Conservation (phyloP, 192 early-diverging fungal species). For the Blastocladiella britannica region DNA sequence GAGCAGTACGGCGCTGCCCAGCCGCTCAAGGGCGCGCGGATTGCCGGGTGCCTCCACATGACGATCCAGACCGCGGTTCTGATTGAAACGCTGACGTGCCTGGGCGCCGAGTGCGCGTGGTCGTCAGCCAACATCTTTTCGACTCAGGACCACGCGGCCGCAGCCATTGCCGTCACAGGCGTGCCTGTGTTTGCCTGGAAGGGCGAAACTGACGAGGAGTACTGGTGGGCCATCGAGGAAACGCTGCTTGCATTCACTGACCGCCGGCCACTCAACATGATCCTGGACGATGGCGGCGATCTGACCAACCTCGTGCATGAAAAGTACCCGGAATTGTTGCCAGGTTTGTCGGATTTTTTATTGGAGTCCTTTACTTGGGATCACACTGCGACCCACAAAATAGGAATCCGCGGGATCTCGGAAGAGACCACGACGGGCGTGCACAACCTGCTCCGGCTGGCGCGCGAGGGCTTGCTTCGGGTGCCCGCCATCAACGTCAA, state of each 20-base stretch:
- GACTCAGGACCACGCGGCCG: constrained; percentile 96
- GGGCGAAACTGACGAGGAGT: constrained; percentile 99
- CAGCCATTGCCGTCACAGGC: constrained; percentile 87
- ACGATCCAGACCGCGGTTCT: constrained; percentile 97
- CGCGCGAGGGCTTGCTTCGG: constrained; percentile 87
- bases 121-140: constrained; percentile 86
- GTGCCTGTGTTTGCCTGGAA: constrained; percentile 98
- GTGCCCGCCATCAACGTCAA: constrained; percentile 99
- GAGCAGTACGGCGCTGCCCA: constrained; percentile 73
- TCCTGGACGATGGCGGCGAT: constrained; percentile 98
- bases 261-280: constrained; percentile 87
- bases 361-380: too few relatives aligned
- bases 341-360: constrained; percentile 12
- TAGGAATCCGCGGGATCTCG: constrained; percentile 83
- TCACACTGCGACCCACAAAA: constrained; percentile 5
- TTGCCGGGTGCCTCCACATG: constrained; percentile 98
- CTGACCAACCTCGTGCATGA: constrained; percentile 90
- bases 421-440: constrained; percentile 99
- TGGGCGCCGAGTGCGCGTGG: constrained; percentile 88
- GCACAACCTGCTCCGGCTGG: constrained; percentile 97
- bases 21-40: constrained; percentile 84
- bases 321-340: constrained; percentile 73
- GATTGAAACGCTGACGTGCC: constrained; percentile 83
- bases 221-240: constrained; percentile 96
- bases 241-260: constrained; percentile 78